Percentiles rank a stretch among this genome's conserved stretches.
Conservation (phyloP, 352 stramenopile species). For the Globisporangium orthogonon region DNA sequence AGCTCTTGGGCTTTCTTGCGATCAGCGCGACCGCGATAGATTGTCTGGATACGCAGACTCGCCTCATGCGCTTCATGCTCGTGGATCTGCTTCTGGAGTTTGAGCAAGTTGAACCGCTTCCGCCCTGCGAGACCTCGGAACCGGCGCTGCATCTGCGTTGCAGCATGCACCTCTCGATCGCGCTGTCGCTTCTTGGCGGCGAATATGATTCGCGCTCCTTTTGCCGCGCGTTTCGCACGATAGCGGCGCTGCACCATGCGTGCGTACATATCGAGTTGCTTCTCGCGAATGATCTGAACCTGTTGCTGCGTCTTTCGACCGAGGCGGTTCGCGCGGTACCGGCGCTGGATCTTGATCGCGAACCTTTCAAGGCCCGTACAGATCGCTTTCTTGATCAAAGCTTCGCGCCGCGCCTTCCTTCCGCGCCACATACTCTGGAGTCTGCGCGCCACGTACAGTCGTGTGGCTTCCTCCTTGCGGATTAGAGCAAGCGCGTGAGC, state of each 20-base stretch:
- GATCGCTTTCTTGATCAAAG: constrained; percentile 41
- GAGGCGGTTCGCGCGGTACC: constrained; percentile 41
- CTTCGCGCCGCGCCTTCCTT: constrained; percentile 33
- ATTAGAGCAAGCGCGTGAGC: constrained; percentile 22
- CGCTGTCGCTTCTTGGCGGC: constrained; percentile 20
- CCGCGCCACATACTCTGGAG: constrained; percentile 73
- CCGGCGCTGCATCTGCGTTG: constrained; percentile 42
- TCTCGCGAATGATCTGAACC: constrained; percentile 29
- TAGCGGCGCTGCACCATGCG: constrained; percentile 54
- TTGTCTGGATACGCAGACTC: constrained; percentile 46
- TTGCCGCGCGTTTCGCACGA: constrained; percentile 36
- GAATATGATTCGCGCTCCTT: constrained; percentile 34
- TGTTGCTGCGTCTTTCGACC: constrained; percentile 25
- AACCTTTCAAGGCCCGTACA: constrained; percentile 36
- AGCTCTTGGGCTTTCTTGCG: constrained; percentile 34
- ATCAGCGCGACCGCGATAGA: constrained; percentile 43
- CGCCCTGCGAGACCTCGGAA: constrained; percentile 34
- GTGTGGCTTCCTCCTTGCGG: constrained; percentile 30
- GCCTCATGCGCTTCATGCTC: constrained; percentile 29
- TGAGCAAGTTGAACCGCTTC: constrained; percentile 28
- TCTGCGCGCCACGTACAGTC: constrained; percentile 31
- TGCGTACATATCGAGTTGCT: constrained; percentile 35
- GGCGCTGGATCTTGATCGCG: constrained; percentile 59
- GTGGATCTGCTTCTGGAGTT: constrained; percentile 23
- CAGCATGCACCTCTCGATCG: constrained; percentile 32